A percentile compares a stretch with the other conserved stretches of the same genome.
Evolutionary conservation across 305 asterid species (phyloP).

Genomic region (Solanum hybrid): DNA sequence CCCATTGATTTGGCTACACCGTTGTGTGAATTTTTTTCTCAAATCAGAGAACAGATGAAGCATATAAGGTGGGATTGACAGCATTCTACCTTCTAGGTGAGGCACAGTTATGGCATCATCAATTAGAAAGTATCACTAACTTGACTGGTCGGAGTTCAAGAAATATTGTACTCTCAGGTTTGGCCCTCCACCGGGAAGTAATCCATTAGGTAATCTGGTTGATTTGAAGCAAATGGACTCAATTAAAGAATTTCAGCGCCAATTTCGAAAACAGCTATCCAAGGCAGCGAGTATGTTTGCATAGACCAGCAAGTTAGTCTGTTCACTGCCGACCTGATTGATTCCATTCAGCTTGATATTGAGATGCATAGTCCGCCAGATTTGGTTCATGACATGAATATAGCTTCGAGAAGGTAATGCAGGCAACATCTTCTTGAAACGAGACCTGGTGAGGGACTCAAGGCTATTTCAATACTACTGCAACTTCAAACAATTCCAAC

Average conservation of each 20-base stretch:
- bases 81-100: not conserved
- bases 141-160: not conserved
- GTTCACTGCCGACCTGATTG: not conserved
- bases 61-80: not conserved
- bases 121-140: not conserved
- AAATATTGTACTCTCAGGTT: not conserved
- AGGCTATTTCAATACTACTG: not conserved
- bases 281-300: not conserved
- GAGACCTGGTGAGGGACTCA: not conserved
- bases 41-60: not conserved
- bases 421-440: not conserved
- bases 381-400: not conserved
- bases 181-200: not conserved
- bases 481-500: not conserved
- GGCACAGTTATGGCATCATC: not conserved
- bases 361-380: not conserved
- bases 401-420: not conserved
- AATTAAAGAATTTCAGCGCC: not conserved
- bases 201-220: not conserved
- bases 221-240: not conserved
- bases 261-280: not conserved
- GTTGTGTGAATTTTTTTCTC: not conserved
- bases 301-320: not conserved
- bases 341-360: not conserved
- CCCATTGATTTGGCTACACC: not conserved